phyloP scores from a whole-genome alignment of 164 flowering plant species.

The Magnolia kwangsiensis region DNA sequence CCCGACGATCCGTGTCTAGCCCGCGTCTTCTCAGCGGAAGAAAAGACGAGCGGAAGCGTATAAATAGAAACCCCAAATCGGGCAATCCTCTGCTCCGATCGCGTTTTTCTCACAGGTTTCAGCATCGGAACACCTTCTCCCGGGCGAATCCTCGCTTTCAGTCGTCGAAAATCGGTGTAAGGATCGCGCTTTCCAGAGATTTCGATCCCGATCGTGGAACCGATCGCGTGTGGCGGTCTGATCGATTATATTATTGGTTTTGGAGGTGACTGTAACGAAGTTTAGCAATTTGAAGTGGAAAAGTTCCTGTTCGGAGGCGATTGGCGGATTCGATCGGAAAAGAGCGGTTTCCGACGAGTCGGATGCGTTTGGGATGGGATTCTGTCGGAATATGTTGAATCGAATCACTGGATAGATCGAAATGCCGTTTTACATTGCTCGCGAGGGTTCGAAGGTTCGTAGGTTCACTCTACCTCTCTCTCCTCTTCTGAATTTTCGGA shows the following conservation, averaged over 20 bases:
- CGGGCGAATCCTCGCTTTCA: neutral
- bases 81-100: neutral
- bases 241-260: neutral
- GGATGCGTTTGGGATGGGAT: neutral
- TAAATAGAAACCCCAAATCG: neutral
- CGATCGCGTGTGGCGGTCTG: neutral
- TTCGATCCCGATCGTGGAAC: neutral
- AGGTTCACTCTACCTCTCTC: neutral
- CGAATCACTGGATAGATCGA: conserved; percentile 6
- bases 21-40: neutral
- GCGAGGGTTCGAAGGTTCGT: conserved; percentile 91
- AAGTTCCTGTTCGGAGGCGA: neutral
- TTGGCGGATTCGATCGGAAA: neutral
- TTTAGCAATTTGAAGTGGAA: neutral
- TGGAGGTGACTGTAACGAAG: neutral
- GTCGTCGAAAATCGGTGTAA: neutral
- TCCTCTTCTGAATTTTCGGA: neutral
- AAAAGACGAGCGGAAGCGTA: neutral
- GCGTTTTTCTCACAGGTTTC: neutral
- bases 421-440: conserved; percentile 89
- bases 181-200: neutral
- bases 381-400: neutral
- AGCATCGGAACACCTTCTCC: neutral
- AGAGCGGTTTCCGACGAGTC: neutral
- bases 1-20: neutral